Base-by-base conservation (phyloP, 805 yeast species). In the Maudiozyma pseudohumilis region DNA sequence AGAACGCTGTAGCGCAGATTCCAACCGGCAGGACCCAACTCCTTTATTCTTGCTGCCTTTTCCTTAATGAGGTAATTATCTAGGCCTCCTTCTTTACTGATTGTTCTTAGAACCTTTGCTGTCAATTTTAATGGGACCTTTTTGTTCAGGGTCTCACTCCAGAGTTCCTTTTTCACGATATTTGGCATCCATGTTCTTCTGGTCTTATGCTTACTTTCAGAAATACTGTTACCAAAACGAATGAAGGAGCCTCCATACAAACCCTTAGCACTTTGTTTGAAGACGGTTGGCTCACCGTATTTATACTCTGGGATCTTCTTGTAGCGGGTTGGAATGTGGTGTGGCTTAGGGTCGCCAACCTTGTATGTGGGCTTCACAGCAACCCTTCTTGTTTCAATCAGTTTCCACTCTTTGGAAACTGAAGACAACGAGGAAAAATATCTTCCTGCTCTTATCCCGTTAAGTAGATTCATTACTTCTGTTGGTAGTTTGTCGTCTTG, bases 1-100 rank as follows among this genome's bases (percentile, higher is more conserved):
- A 89, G 59, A 12, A 92, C 77, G 40, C 76, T 73, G 59, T 80
- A 88, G 53, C 89, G 80, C 48, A 92, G 68, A 50, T 74, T 74
- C 97, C 97, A 92, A 24, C 97, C 98, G 40, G 74, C 68, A 38
- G 88, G 80, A 0, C 98, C 98, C 53, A 92, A 65, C 57, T 92
- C 95, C 65, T 92, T 92, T 46, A 85, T 69, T 64, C 98, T 72
- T 3, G 94, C 94, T 5, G 94, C 68, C 48, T 82, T 85, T 42
- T 87, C 94, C 61, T 92, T 92, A 30, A 77, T 70, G 43, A 92
- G 61, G 56, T 92, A 92, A 46, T 78, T 78, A 56, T 92, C 99
- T 40, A 92, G 68, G 5, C 99, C 98, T 44, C 98, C 98, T 59
- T 89, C 97, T 50, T 77, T 84, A 41, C 84, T 80, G 41, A 92